Percentiles rank a stretch among this genome's conserved stretches.
Evolutionary conservation across 441 rosid species (phyloP).

Genomic region (Erodium texanum): DNA sequence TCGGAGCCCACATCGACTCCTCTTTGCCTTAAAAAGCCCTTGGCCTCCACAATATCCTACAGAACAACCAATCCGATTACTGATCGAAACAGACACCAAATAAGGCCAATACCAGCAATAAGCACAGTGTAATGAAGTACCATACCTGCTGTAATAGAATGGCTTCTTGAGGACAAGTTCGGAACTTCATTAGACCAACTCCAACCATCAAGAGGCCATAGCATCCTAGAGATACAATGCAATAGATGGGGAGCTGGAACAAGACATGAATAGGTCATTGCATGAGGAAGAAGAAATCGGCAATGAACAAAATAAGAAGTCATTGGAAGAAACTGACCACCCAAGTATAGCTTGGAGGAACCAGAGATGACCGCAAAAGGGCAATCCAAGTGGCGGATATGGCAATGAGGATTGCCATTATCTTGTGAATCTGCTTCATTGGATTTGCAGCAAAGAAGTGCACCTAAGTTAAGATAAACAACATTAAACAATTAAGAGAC

Average conservation of each 20-base stretch:
- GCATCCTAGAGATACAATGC: slow-evolving; percentile 72
- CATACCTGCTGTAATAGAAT: slow-evolving; percentile 64
- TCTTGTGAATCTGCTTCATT: slow-evolving; percentile 86
- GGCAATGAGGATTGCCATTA: slow-evolving; percentile 45
- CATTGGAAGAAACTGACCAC: slow-evolving; percentile 47
- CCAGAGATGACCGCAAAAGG: slow-evolving; percentile 59
- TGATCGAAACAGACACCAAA: neutral
- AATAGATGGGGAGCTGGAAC: slow-evolving; percentile 63
- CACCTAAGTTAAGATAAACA: slow-evolving; percentile 10
- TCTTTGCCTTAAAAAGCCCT: slow-evolving; percentile 49
- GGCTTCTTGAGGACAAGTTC: slow-evolving; percentile 87
- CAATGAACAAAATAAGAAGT: neutral
- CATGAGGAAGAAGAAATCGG: slow-evolving; percentile 9
- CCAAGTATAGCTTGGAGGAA: slow-evolving; percentile 58
- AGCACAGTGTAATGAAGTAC: neutral
- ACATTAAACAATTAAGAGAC: slow-evolving; percentile 5
- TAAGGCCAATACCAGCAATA: neutral
- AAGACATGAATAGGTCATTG: neutral
- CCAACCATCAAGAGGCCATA: slow-evolving; percentile 94
- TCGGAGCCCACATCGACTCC: slow-evolving; percentile 55
- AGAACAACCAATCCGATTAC: too few relatives aligned
- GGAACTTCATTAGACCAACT: slow-evolving; percentile 71
- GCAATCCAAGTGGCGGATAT: slow-evolving; percentile 66
- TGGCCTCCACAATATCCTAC: slow-evolving; percentile 60
- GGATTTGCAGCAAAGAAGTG: slow-evolving; percentile 6